These are phyloP conservation scores for Diaporthe helianthi DNA, from an alignment of 2,329 filamentous ascomycete species.

Conservation along the genomic window DNA sequence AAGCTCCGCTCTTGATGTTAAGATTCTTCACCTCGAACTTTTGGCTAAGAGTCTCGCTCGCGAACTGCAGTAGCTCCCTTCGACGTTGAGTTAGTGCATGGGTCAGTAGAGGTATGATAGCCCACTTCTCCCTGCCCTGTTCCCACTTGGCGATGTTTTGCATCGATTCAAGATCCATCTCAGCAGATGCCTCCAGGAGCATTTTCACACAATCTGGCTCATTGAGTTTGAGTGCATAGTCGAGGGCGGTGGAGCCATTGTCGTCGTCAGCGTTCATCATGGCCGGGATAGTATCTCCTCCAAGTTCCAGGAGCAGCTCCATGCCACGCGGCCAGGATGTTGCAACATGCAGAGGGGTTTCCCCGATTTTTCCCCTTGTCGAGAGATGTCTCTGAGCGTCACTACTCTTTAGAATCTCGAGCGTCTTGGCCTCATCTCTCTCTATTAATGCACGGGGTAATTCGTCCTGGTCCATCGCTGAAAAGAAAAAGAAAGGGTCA, in stretches of 20 bases:
- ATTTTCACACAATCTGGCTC: background rate
- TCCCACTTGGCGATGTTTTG: background rate
- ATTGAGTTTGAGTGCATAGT: background rate
- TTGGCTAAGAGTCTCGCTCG: background rate
- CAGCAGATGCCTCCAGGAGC: background rate
- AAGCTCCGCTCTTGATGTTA: background rate
- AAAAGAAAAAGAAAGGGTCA: background rate
- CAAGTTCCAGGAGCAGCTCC: background rate
- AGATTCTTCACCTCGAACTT: background rate
- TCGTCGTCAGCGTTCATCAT: constrained; percentile 3
- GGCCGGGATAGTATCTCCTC: background rate
- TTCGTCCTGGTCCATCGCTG: background rate
- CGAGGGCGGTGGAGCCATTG: background rate
- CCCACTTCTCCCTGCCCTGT: background rate
- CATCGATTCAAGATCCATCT: background rate
- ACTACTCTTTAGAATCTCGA: background rate
- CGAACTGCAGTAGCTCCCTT: background rate
- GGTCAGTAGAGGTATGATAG: background rate
- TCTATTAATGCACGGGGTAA: background rate
- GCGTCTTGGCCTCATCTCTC: background rate
- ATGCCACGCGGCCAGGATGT: background rate
- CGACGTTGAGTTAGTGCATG: background rate
- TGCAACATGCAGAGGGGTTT: constrained; percentile 3
- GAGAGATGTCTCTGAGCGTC: background rate
- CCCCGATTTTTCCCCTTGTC: background rate